Percentiles rank a stretch among this genome's conserved stretches.
phyloP scores from a whole-genome alignment of 805 yeast genomes.

The Metschnikowia reukaufii region DNA sequence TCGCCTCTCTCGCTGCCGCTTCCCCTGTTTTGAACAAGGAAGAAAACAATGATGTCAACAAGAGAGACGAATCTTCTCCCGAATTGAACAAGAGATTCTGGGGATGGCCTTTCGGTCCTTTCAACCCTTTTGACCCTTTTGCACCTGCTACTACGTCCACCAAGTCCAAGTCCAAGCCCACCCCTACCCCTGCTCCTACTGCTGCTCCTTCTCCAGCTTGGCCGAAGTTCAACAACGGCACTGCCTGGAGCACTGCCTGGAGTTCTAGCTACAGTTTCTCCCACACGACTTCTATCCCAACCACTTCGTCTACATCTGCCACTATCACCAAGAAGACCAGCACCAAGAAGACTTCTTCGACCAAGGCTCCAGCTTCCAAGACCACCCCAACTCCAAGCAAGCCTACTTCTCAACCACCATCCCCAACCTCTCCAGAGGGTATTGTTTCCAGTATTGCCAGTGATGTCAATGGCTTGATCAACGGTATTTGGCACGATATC shows the following conservation, averaged over 20 bases:
- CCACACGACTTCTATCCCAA: not conserved
- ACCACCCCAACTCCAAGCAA: not conserved
- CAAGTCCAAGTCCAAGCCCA: not conserved
- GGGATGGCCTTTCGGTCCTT: not conserved
- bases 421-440: not conserved
- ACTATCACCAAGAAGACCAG: no score
- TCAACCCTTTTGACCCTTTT: not conserved
- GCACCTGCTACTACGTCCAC: not conserved
- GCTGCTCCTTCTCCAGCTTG: not conserved
- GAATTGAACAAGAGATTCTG: not conserved
- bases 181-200: not conserved
- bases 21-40: conserved; percentile 6
- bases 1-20: conserved; percentile 15
- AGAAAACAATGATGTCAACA: not conserved
- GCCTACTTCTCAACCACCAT: not conserved
- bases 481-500: conserved; percentile 5
- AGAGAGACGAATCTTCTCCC: conserved; percentile 3
- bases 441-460: conserved; percentile 2
- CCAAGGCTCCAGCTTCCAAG: not conserved
- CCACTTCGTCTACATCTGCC: not conserved
- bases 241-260: not conserved
- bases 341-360: not conserved
- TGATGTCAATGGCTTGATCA: conserved; percentile 2
- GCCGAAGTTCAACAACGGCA: conserved; percentile 1
- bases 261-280: not conserved